Base-by-base conservation (phyloP, 805 yeast genomes). In the Candida insectorum region DNA sequence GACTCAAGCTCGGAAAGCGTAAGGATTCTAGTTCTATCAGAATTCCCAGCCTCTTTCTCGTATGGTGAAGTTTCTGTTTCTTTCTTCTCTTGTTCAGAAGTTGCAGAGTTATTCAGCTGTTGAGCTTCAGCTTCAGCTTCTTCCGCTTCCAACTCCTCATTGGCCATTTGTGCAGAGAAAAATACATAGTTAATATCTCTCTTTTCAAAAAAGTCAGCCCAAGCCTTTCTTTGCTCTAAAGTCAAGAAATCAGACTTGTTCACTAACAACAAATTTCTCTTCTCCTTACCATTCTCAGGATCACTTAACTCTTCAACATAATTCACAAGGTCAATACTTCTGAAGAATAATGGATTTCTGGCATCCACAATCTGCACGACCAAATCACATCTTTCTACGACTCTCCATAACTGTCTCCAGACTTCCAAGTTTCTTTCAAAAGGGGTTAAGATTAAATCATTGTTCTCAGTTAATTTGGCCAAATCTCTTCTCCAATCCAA, bases 371-470 rank as follows among this genome's bases (percentile, higher is more conserved):
- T 93, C 58, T 93, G 98, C 5, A 93, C 97, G 24, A 93, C 78
- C 49, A 93, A 70, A 58, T 91, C 96, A 16, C 93, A 85, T 54
- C 97, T 77, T 60, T 93, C 98, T 16, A 88, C 85, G 27, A 93
- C 98, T 63, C 98, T 77, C 98, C 98, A 93, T 45, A 93, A 68
- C 62, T 93, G 98, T 55, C 93, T 80, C 98, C 98, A 93, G 38
- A 93, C 97, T 69, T 91, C 96, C 44, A 93, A 69, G 57, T 93
- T 93, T 66, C 98, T 79, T 66, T 93, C 98, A 54, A 91, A 93
- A 4, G 98, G 98, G 0, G 98, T 93, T 55, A 93, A 71, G 39
- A 89, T 66, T 49, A 93, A 68, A 57, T 91, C 95, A 44, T 87
- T 78, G 47, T 73, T 75, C 56, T 91, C 95, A 43, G 89, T 94